Base-by-base conservation (phyloP, 2,329 filamentous ascomycete species). In the Aspergillus awamori region DNA sequence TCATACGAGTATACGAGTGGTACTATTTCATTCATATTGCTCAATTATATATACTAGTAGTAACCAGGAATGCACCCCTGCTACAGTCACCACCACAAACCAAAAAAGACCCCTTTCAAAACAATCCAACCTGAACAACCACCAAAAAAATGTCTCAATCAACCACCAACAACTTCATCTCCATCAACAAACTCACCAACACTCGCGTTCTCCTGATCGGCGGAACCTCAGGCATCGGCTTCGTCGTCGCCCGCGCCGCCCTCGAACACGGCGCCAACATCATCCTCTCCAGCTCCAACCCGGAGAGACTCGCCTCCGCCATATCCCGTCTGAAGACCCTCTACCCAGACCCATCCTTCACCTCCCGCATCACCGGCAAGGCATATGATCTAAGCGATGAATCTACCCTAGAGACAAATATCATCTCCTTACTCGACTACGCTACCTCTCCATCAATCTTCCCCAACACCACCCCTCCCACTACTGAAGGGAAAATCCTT, bases 171-270 rank as follows among this genome's bases (percentile, higher is more conserved):
- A 38, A 39, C 39, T 48, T 54, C 38, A 70, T 68, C 64, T 72
- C 69, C 28, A 66, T 61, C 17, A 74, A 75, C 67, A 84, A 83
- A 69, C 81, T 85, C 33, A 63, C 73, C 17, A 72, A 70, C 64
- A 70, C 75, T 28, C 79, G 77, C 36, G 73, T 86, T 58, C 76
- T 86, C 57, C 72, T 86, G 63, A 74, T 85, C 24, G 84, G 84
- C 20, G 83, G 82, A 41, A 81, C 80, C 47, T 77, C 78, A 48
- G 84, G 84, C 57, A 80, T 86, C 43, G 84, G 84, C 41, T 84
- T 79, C 67, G 74, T 70, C 60, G 79, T 82, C 8, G 83, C 83
- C 57, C 80, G 84, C 78, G 81, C 80, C 3, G 72, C 74, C 48
- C 69, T 85, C 55, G 83, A 84, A 63, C 73, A 80, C 63, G 81